Base-by-base conservation (phyloP, 768 basidiomycete genomes). In the Leccinum broughii region DNA sequence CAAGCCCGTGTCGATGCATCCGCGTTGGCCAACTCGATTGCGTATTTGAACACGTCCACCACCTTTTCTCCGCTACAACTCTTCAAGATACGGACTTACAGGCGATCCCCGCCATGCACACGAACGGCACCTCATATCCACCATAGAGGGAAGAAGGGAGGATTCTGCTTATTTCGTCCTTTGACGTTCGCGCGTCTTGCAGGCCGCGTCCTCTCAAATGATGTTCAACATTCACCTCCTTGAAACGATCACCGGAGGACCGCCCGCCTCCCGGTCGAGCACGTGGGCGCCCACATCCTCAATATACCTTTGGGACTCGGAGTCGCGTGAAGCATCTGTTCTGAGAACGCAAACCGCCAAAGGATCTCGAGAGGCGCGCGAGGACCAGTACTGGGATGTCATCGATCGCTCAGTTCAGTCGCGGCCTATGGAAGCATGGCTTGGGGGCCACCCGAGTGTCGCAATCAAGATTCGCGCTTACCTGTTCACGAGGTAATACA, bases 31-130 rank as follows among this genome's bases (percentile, higher is more conserved):
- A 85, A 80, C 64, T 90, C 90, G 0, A 94, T 98, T 59, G 89
- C 92, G 6, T 85, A 90, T 63, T 77, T 95, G 62, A 91, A 94
- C 70, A 85, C 92, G 4, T 78, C 87, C 1, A 79, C 89, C 4
- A 95, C 92, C 0, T 96, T 95, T 72, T 85, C 90, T 26, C 92
- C 93, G 1, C 79, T 95, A n/a, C 92, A 94, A 68, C 90, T 4
- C 81, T 96, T n/a, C 88, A 91, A 68, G 95, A 97, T 77, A 95
- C 92, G 0, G 95, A 97, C 70, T 96, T 54, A 86, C 90, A 35
- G 93, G 93, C n/a, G 95, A 92, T 71, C 85, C 95, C 24, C 89
- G 92, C n/a, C 91, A 94, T 74, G 91, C 92, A 1, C 93, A 96
- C 68, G 95, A 98, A 70, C 94, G 95, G 72, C 92, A 92, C 64